A percentile compares a stretch with the other conserved stretches of the same genome.
These are phyloP conservation scores for rapeseed (Brassica napus) DNA, from an alignment of 345 rosid genomes.

Conservation along the genomic window Da-Ae NC_063445.1:16246501-16247000, in stretches of 20 bases:
- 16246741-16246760: not conserved
- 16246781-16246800: not conserved
- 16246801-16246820: not conserved
- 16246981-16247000: too few relatives aligned
- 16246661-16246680: too few relatives aligned
- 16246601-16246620: not conserved
- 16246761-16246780: not conserved
- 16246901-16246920: not conserved
- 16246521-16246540: too few relatives aligned
- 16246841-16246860: not conserved
- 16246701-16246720: not conserved
- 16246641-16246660: too few relatives aligned
- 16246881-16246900: not conserved
- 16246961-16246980: too few relatives aligned
- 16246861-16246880: not conserved
- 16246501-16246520: not conserved
- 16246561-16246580: not conserved
- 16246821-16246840: not conserved
- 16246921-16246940: too few relatives aligned
- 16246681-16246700: not conserved
- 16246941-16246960: too few relatives aligned
- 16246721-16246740: not conserved
- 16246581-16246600: not conserved
- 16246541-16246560: not conserved
- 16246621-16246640: too few relatives aligned